phyloP scores from a whole-genome alignment of 2,329 filamentous ascomycete species.

The Cercospora sojina region DNA sequence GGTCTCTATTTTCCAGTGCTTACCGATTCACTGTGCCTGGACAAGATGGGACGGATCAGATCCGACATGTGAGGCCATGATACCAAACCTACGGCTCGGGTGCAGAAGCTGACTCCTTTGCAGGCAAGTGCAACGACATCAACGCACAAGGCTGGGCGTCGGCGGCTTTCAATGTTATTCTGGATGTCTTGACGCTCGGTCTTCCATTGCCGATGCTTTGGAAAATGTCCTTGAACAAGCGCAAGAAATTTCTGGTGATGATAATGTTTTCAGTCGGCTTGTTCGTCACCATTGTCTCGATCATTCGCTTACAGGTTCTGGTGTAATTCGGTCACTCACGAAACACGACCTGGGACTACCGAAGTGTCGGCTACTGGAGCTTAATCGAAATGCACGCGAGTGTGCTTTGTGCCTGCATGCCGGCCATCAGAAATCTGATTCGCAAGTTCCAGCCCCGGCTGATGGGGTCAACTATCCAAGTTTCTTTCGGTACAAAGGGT shows the following conservation, averaged over 20 bases:
- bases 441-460: constrained; percentile 10
- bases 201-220: constrained; percentile 27
- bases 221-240: constrained; percentile 25
- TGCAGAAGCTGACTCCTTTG: background rate
- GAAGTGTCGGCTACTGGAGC: constrained; percentile 15
- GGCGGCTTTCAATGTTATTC: constrained; percentile 22
- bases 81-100: background rate
- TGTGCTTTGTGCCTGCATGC: constrained; percentile 21
- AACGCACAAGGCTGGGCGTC: constrained; percentile 27
- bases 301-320: constrained; percentile 24
- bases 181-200: constrained; percentile 26
- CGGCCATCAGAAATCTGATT: constrained; percentile 17
- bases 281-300: constrained; percentile 25
- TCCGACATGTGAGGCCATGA: constrained; percentile 6
- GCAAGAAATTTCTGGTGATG: constrained; percentile 27
- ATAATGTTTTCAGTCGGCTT: constrained; percentile 26
- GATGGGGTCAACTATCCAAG: constrained; percentile 9
- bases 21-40: constrained; percentile 20
- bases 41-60: constrained; percentile 20
- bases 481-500: background rate
- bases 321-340: constrained; percentile 23
- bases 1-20: constrained; percentile 25
- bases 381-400: constrained; percentile 18
- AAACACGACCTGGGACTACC: constrained; percentile 22
- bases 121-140: constrained; percentile 23